Evolutionary conservation across 257 asterid genomes (phyloP).

Genomic region (Solanum pennellii): DNA sequence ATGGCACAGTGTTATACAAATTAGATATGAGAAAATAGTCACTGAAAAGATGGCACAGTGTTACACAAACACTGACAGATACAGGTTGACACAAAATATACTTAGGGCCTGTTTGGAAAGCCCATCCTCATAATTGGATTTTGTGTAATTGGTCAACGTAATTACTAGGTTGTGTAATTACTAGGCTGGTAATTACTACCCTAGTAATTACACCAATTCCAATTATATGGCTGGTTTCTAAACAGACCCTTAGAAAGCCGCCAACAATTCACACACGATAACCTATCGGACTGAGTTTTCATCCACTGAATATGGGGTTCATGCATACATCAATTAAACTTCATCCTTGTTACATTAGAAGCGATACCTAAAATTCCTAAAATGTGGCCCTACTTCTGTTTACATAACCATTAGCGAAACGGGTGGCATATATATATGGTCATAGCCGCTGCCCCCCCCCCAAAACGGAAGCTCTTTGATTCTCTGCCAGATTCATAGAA

Average conservation of each 20-base stretch:
- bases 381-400: background rate
- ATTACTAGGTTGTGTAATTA: too few relatives aligned
- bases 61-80: background rate
- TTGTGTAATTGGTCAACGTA: too few relatives aligned
- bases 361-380: background rate
- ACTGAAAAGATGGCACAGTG: background rate
- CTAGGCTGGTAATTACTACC: too few relatives aligned
- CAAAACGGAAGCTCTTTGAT: background rate
- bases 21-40: background rate
- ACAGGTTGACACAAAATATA: background rate
- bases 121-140: too few relatives aligned
- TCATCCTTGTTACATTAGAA: background rate
- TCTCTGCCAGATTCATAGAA: background rate
- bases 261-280: background rate
- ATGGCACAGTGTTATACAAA: background rate
- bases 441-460: background rate
- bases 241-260: background rate
- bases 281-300: background rate
- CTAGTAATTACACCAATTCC: too few relatives aligned
- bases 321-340: background rate
- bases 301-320: background rate
- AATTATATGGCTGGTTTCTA: too few relatives aligned
- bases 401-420: background rate
- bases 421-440: background rate
- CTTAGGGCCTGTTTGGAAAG: background rate